Base-by-base conservation (phyloP, 1,284 basidiomycete species). In the Macrocystidia cucumis region DNA sequence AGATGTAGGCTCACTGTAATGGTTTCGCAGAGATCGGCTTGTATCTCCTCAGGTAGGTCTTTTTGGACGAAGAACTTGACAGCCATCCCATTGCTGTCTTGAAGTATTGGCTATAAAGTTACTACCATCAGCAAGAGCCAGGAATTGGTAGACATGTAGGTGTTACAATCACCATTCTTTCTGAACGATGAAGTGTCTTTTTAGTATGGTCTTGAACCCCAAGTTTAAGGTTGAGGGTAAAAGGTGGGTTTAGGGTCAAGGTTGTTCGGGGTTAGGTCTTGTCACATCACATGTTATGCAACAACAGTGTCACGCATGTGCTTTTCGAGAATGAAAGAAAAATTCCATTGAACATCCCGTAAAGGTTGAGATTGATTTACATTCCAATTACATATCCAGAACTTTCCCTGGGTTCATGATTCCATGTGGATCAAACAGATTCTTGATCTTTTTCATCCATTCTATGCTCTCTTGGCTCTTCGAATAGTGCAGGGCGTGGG, bases 321-420 rank as follows among this genome's bases (percentile, higher is more conserved):
- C n/a, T n/a, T n/a, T n/a, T n/a, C n/a, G n/a, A n/a, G n/a, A n/a
- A n/a, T n/a, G n/a, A n/a, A n/a, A n/a, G n/a, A 8, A 8, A 25
- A 8, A 25, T 25, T 25, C 12, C 23, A 25, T 25, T 25, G 8
- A 25, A 8, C 23, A 25, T 8, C 8, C 8, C 23, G 12, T 25
- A 25, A 8, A 25, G 8, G 23, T n/a, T n/a, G n/a, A 25, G 8
- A 25, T 8, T 25, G 12, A 12, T 8, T 8, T 25, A 25, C 12
- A 25, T 25, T 25, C 8, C 8, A 8, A 25, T 25, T 33, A 39
- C 25, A 46, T 44, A 63, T 44, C 62, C 24, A 89, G 55, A 36
- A 91, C 86, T 57, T 91, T 89, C 23, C 82, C 83, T 1, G 91
- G 91, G 50, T 91, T 96, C 74, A 98, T 81, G 50, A 98, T 87